Evolutionary conservation across 202 grass and related monocot genomes (phyloP), one percentile per base, ranked within the genome.

Genomic region (Sporobolus alterniflorus): DNA sequence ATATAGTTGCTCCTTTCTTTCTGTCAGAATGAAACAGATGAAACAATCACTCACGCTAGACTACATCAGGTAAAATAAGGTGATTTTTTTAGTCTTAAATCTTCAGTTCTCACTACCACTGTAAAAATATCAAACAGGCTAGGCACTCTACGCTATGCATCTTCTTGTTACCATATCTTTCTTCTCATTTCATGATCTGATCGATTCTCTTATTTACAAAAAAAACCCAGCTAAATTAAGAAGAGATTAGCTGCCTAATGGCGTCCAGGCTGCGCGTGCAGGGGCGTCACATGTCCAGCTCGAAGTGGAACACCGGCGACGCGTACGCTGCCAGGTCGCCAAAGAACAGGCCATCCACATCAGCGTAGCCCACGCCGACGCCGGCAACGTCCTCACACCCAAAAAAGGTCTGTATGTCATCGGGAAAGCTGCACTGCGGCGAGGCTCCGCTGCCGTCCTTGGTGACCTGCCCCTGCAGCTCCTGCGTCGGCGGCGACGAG

Each of bases 341-440:
- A 69, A 98, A 98, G 75, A 98, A 95, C 9, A 90, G 68, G 42
- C 88, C 86, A n/a, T 95, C 92, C 24, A 90, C 86, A 64, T 92
- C 83, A 25, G 74, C 34, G 64, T 87, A 87, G 14, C 56, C 57
- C 13, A 55, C 65, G 17, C 70, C 41, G 29, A 65, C 46, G 39
- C 74, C 68, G 1, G 25, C 86, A 22, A 32, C 69, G 78, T 92
- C 88, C 50, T 90, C 75, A 88, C 86, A 89, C 12, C 90, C 92
- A 63, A 98, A 98, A 83, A 84, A 95, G 0, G 95, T 98, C 73
- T 98, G 95, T 51, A 95, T 91, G 80, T 93, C 92, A 48, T 98
- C 90, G 7, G 95, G 95, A 71, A 98, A 98, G 79, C 90, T 83
- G 72, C 92, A 94, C 43, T 77, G 66, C 25, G 84, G 76, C 68